phyloP scores from a whole-genome alignment of 495 filamentous ascomycete genomes.

The Aspergillus sclerotiicarbonarius region DNA sequence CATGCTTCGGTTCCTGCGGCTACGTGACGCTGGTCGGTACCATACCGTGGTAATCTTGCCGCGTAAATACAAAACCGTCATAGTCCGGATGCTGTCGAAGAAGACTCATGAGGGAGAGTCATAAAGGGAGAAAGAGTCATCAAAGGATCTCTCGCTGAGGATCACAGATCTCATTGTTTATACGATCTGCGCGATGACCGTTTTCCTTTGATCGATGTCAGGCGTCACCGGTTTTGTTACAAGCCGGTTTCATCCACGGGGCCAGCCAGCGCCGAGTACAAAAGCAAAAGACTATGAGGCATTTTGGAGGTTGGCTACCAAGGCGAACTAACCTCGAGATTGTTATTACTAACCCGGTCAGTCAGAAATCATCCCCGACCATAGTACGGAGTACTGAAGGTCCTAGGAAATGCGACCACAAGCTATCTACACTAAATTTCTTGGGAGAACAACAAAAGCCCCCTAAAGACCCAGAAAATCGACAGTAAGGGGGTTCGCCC shows the following conservation, averaged over 20 bases:
- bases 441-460: background rate
- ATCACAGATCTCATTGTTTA: background rate
- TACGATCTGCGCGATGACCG: background rate
- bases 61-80: background rate
- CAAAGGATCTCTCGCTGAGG: background rate
- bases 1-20: constrained; percentile 29
- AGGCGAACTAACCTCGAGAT: constrained; percentile 6
- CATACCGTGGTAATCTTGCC: background rate
- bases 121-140: background rate
- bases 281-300: constrained; percentile 20
- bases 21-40: constrained; percentile 19
- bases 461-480: background rate
- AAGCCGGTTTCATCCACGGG: constrained; percentile 15
- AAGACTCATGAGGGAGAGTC: background rate
- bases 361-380: background rate
- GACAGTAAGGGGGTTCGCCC: background rate
- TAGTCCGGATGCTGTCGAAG: background rate
- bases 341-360: constrained; percentile 4
- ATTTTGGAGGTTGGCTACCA: constrained; percentile 17
- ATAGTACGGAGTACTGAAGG: background rate
- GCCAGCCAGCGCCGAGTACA: constrained; percentile 12
- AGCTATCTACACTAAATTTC: background rate
- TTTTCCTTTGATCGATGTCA: constrained; percentile 1
- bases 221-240: constrained; percentile 11
- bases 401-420: background rate